A percentile compares a stretch with the other conserved stretches of the same genome.
These are phyloP conservation scores for Mycena floridula DNA, from an alignment of 768 basidiomycete species.

Conservation along the genomic window DNA sequence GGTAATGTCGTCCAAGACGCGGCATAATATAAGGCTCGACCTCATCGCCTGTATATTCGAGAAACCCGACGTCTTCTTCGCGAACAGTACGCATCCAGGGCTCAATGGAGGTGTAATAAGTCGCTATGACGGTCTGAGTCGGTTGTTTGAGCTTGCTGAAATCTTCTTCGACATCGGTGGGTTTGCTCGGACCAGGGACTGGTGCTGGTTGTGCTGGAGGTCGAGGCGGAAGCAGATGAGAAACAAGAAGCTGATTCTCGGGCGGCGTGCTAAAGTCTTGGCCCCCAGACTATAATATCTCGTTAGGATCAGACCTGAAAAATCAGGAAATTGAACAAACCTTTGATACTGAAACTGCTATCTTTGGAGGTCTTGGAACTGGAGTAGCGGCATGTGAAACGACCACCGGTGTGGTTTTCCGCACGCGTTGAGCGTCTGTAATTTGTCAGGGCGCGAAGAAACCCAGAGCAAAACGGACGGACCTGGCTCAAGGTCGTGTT, in stretches of 20 bases:
- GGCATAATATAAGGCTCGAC: slow-evolving; percentile 84
- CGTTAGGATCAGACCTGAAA: neutral
- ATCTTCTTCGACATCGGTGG: slow-evolving; percentile 81
- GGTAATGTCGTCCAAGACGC: slow-evolving; percentile 80
- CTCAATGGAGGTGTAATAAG: slow-evolving; percentile 87
- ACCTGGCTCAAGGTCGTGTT: slow-evolving; percentile 68
- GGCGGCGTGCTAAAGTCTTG: slow-evolving; percentile 60
- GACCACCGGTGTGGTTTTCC: too few relatives aligned
- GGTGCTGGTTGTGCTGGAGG: slow-evolving; percentile 61
- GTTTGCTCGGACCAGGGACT: slow-evolving; percentile 75
- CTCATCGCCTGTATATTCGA: slow-evolving; percentile 89
- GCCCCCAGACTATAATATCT: slow-evolving; percentile 23
- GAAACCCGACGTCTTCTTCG: slow-evolving; percentile 94
- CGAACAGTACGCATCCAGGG: slow-evolving; percentile 84
- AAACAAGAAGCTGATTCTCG: slow-evolving; percentile 42
- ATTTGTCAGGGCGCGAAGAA: too few relatives aligned
- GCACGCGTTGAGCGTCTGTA: too few relatives aligned
- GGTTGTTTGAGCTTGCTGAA: slow-evolving; percentile 82
- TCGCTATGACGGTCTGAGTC: slow-evolving; percentile 58
- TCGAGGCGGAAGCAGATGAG: slow-evolving; percentile 49
- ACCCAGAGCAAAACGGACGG: slow-evolving; percentile 13
- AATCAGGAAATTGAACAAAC: neutral
- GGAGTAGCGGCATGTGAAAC: too few relatives aligned
- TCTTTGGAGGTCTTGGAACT: neutral
- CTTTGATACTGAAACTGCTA: neutral